Conservation (phyloP, 768 basidiomycete species). For the Phylloporus sp. region DNA sequence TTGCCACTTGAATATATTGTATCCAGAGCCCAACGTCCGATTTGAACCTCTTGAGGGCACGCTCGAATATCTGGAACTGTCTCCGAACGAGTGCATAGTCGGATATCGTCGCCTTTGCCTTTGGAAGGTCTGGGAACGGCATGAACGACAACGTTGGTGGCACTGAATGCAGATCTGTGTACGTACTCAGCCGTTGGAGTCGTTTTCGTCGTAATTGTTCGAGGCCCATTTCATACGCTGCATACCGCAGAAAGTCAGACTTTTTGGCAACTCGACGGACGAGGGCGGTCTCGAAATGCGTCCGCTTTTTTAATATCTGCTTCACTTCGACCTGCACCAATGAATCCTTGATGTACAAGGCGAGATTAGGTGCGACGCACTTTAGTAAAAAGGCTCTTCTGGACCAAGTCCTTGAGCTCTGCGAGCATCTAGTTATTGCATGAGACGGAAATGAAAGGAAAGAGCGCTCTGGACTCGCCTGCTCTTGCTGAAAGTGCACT, state of each 20-base stretch:
- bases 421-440: conserved; percentile 69
- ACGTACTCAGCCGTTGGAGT: conserved; percentile 65
- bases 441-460: neutral
- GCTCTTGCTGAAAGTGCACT: conserved; percentile 92
- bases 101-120: conserved; percentile 57
- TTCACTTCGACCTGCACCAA: conserved; percentile 65
- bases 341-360: neutral
- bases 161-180: neutral
- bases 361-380: conserved; percentile 37
- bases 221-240: conserved; percentile 86
- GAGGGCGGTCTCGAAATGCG: conserved; percentile 77
- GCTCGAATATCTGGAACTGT: conserved; percentile 88
- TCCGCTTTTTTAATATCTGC: conserved; percentile 80
- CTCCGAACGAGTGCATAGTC: conserved; percentile 82
- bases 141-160: neutral
- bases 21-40: conserved; percentile 84
- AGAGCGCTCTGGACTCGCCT: conserved; percentile 39
- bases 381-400: conserved; percentile 80
- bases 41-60: conserved; percentile 86
- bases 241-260: conserved; percentile 85
- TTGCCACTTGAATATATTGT: conserved; percentile 83
- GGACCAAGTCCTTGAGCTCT: conserved; percentile 89
- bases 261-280: conserved; percentile 83
- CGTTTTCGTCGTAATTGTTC: conserved; percentile 79
- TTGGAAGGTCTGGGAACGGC: conserved; percentile 27